Conservation (phyloP, 768 basidiomycete species). For the Lactarius vividus region DNA sequence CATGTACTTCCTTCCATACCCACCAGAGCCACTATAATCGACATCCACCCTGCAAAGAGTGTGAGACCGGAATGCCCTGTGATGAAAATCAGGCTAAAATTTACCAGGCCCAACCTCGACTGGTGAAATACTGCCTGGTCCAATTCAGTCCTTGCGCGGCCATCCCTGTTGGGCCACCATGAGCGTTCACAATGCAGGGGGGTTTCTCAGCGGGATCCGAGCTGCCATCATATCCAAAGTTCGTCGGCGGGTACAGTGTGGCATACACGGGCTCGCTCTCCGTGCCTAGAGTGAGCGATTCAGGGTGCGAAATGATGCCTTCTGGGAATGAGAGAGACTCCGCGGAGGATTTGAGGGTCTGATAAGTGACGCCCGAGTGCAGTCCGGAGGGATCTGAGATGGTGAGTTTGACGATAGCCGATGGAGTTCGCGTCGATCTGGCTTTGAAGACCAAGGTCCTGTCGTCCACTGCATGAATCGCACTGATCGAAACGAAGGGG, state of each 20-base stretch:
- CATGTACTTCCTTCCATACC: constrained; percentile 70
- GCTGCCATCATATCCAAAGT: constrained; percentile 14
- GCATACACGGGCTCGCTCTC: constrained; percentile 6
- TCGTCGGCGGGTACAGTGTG: constrained; percentile 16
- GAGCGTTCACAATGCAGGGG: constrained; percentile 21
- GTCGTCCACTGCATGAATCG: not conserved
- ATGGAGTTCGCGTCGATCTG: not conserved
- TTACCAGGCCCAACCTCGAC: constrained; percentile 56
- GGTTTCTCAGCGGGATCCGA: constrained; percentile 10
- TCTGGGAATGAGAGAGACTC: constrained; percentile 16
- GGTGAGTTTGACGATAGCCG: constrained; percentile 5
- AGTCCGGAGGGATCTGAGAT: not conserved
- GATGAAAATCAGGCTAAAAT: not conserved
- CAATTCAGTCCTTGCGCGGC: constrained; percentile 48
- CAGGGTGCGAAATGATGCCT: constrained; percentile 17
- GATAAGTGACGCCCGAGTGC: not conserved
- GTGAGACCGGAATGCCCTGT: constrained; percentile 15
- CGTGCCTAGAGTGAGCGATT: not conserved
- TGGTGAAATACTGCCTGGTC: constrained; percentile 34
- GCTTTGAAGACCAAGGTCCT: too few species aligned
- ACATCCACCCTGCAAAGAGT: constrained; percentile 57
- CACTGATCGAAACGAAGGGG: constrained; percentile 8
- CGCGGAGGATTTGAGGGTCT: constrained; percentile 6
- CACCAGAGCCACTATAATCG: constrained; percentile 73
- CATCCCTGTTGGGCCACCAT: constrained; percentile 47